Evolutionary conservation across 2,329 filamentous ascomycete genomes (phyloP), one percentile per base, ranked within the genome.

Genomic region (Cytospora chrysosperma): DNA sequence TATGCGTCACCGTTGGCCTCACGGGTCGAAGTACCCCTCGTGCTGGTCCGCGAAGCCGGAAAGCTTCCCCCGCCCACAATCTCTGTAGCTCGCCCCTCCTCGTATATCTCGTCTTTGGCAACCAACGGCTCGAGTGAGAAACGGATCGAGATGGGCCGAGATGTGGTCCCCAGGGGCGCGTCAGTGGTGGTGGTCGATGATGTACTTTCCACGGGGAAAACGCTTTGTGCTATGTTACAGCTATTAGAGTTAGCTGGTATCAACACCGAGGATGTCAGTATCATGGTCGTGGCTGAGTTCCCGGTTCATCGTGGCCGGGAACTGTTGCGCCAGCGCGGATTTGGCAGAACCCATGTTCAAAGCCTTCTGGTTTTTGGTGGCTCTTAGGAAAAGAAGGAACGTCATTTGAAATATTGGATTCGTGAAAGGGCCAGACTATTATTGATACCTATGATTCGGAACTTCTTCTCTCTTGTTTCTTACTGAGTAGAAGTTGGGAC

Each of bases 181-280:
- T 75, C 74, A 4, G 79, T 87, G 13, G 75, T 87, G n/a, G 77
- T 87, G 0, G 77, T 88, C 6, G 85, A 88, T 64, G 85, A 88
- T 71, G 84, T 86, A 30, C 78, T 88, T 62, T 77, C 85, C 7
- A 83, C 81, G 0, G 85, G 84, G 1, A 67, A 76, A 67, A 87
- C 85, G 3, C 78, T 88, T 43, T 80, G 75, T 70, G 82, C 82
- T 8, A 76, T 85, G 40, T 68, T 88, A 37, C 67, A 76, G 67
- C 73, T 88, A 1, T 69, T 88, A n/a, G 28, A 15, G 49, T 1
- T 56, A 68, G 77, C 74, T 64, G 79, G 80, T 0, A 66, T 86
- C 19, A 10, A 54, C n/a, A 40, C 63, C 0, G 74, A 79, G 47
- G n/a, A 79, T 66, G 64, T 86, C 26, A 75, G 67, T 4, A 70